Base-by-base conservation (phyloP, 306 rosid genomes). In the Cicer yamashitae region DNA sequence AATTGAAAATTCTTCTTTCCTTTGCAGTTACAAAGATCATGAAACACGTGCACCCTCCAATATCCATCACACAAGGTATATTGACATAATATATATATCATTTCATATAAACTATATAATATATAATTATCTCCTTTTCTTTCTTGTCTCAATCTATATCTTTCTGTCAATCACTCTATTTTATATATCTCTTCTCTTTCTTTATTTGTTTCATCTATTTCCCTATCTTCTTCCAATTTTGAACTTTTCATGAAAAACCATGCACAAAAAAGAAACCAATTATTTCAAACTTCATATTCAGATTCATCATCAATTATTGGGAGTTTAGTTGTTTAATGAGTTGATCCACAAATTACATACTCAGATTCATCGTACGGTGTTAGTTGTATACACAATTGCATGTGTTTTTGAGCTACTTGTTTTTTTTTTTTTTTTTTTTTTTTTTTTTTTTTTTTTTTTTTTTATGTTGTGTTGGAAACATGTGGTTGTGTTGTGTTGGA, bases 11-110 rank as follows among this genome's bases (percentile, higher is more conserved):
- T 79, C 87, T 85, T 47, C 47, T 76, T 80, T 82, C 81, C 75
- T 63, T 68, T 83, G 87, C 86, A 84, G 89, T 75, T 70, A n/a
- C 78, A 58, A 67, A 60, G 83, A 84, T 54, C 82, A 91, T 79
- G 89, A 82, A 90, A 71, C 99, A 92, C 97, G 97, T 96, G 99
- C 84, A 76, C 73, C 41, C 83, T 75, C 87, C 57, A 91, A 80
- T 89, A 87, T 86, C 86, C 78, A 34, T 85, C 88, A 82, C 90
- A 84, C 83, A 86, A 86, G 89, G 96, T 90, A 88, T 52, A 75
- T 22, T 4, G 6, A 30, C 37, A 46, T 8, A 52, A 52, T 15
- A 25, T 58, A 52, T 15, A 25, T 58, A 77, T 58, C 68, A 65
- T 61, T 76, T 25, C 83, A 71, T 75, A 3, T 30, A 30, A 30